A percentile compares a stretch with the other conserved stretches of the same genome.
phyloP scores from a whole-genome alignment of 2,329 filamentous ascomycete species.

The Neocucurbitaria cava region DNA sequence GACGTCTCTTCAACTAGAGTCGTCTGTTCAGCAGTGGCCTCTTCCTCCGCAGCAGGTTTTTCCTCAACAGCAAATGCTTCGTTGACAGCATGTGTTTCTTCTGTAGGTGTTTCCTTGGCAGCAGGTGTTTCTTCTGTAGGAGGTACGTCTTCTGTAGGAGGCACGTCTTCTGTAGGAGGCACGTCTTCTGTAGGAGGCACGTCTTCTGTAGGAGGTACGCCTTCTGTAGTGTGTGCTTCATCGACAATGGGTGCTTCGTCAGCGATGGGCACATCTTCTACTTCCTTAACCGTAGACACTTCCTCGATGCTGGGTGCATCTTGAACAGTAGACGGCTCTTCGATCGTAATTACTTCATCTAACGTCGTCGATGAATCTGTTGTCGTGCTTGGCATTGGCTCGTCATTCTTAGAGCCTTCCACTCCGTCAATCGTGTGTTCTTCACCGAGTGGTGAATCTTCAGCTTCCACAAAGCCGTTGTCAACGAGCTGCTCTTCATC shows the following conservation, averaged over 20 bases:
- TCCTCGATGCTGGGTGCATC: no score
- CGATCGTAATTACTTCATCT: not conserved
- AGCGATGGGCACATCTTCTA: not conserved
- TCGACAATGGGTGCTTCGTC: constrained; percentile 1
- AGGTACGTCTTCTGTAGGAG: not conserved
- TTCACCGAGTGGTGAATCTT: not conserved
- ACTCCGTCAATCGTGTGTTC: not conserved
- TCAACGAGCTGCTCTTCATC: not conserved
- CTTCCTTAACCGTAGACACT: no score
- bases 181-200: not conserved
- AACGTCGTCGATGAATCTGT: not conserved
- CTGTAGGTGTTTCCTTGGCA: no score
- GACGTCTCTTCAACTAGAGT: not conserved
- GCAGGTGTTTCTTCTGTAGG: not conserved
- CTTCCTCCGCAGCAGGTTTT: no score
- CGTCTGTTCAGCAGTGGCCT: constrained; percentile 1
- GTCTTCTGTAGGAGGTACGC: not conserved
- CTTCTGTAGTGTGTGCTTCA: not conserved
- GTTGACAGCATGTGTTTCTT: no score
- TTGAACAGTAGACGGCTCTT: not conserved
- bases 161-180: not conserved
- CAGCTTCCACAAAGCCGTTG: not conserved
- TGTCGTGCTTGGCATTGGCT: not conserved
- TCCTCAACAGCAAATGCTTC: no score
- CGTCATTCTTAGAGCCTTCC: not conserved